Evolutionary conservation across 2,329 filamentous ascomycete genomes (phyloP).

Genomic region (Orbilia oligospora): DNA sequence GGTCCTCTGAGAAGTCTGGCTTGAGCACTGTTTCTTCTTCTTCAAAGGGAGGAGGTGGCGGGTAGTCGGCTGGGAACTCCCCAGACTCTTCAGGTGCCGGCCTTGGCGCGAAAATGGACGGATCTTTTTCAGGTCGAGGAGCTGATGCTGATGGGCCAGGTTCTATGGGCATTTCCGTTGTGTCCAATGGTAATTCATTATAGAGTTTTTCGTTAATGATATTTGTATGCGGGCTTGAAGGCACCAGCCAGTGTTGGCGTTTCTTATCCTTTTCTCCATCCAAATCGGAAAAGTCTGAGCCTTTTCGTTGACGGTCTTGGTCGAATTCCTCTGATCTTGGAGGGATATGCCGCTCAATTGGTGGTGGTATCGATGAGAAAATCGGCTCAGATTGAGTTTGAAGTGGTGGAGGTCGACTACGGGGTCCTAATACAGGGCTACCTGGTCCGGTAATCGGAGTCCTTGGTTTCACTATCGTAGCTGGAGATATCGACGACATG

Average conservation of each 20-base stretch:
- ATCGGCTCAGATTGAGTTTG: conserved; percentile 44
- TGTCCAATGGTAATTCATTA: conserved; percentile 52
- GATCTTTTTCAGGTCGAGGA: conserved; percentile 50
- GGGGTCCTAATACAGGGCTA: conserved; percentile 47
- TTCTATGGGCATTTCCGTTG: conserved; percentile 47
- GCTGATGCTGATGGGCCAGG: conserved; percentile 47
- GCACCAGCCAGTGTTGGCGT: conserved; percentile 55
- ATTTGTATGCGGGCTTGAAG: conserved; percentile 53
- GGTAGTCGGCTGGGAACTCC: conserved; percentile 49
- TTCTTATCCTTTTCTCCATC: conserved; percentile 57
- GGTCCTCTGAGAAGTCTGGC: conserved; percentile 52
- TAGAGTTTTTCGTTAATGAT: conserved; percentile 60
- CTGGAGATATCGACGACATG: conserved; percentile 57
- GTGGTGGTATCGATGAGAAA: conserved; percentile 38
- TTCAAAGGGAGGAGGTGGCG: conserved; percentile 55
- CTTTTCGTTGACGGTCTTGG: conserved; percentile 40
- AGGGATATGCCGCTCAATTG: conserved; percentile 41
- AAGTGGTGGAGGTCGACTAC: conserved; percentile 50
- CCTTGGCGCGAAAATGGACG: conserved; percentile 55
- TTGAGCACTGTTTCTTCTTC: conserved; percentile 52
- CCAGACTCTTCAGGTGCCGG: conserved; percentile 48
- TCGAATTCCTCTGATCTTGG: conserved; percentile 34
- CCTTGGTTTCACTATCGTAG: conserved; percentile 55
- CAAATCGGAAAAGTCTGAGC: conserved; percentile 48
- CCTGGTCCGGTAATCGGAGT: conserved; percentile 45